Evolutionary conservation across 78 protist genomes (phyloP).

Genomic region (Creolimax fragrantissima): DNA sequence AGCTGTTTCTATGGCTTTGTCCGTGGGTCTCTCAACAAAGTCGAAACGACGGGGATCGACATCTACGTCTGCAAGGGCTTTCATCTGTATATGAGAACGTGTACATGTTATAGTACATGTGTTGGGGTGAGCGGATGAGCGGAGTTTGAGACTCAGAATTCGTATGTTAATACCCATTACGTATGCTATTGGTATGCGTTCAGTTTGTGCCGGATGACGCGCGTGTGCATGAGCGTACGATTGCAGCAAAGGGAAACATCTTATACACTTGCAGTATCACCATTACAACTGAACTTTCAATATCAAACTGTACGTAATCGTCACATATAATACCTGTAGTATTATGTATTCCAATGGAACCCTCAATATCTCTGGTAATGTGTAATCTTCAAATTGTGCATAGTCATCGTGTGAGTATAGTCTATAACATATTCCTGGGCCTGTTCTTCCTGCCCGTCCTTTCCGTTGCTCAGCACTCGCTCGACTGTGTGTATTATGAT

Average conservation of each 20-base stretch:
- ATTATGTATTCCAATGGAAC: background rate
- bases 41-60: background rate
- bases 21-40: background rate
- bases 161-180: no score
- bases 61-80: background rate
- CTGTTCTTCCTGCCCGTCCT: constrained; percentile 93
- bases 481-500: background rate
- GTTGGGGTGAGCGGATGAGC: no score
- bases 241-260: no score
- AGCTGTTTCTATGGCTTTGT: background rate
- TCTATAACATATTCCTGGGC: constrained; percentile 83
- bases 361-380: background rate
- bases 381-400: constrained; percentile 65
- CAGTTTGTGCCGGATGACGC: no score
- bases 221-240: no score
- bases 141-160: no score
- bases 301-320: no score
- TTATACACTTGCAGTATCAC: no score
- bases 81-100: constrained; percentile 11
- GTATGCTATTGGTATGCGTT: no score
- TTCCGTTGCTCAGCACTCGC: constrained; percentile 87
- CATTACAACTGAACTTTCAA: no score
- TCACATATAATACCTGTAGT: no score
- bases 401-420: constrained; percentile 82
- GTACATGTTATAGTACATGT: no score